Evolutionary conservation across 805 yeast genomes (phyloP).

Genomic region (Candida coquimbonensis): DNA sequence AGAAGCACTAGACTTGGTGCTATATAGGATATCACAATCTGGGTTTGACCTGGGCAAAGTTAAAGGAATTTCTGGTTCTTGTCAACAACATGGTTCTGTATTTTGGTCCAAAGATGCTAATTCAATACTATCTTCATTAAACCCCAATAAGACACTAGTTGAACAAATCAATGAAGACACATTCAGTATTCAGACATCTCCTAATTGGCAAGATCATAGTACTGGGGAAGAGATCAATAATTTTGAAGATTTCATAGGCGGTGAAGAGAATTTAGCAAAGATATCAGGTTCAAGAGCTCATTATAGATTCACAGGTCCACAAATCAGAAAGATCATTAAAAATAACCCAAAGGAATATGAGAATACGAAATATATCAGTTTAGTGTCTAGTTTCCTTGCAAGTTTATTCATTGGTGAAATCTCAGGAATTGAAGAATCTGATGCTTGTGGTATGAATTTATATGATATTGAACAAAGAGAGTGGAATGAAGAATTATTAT

Average conservation of each 20-base stretch:
- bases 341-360: conserved; percentile 44
- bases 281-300: conserved; percentile 85
- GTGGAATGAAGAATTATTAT: conserved; percentile 51
- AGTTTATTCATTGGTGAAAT: conserved; percentile 61
- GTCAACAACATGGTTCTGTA: conserved; percentile 91
- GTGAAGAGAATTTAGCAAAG: conserved; percentile 49
- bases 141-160: conserved; percentile 28
- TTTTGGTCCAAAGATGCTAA: conserved; percentile 58
- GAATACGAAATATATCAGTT: conserved; percentile 54
- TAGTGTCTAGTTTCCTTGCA: conserved; percentile 75
- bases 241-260: conserved; percentile 59
- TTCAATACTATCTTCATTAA: conserved; percentile 31
- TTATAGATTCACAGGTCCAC: conserved; percentile 88
- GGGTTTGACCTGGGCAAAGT: conserved; percentile 54
- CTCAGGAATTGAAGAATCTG: conserved; percentile 68
- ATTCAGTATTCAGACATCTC: conserved; percentile 60
- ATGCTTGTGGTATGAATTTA: conserved; percentile 90
- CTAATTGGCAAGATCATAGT: conserved; percentile 95
- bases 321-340: conserved; percentile 65
- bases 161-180: conserved; percentile 43
- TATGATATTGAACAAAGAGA: conserved; percentile 57
- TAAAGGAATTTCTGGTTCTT: conserved; percentile 70
- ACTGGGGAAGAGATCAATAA: conserved; percentile 60
- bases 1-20: conserved; percentile 66
- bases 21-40: conserved; percentile 41